Base-by-base conservation (phyloP, 1,284 basidiomycete genomes). In the Earliella scabrosa region DNA sequence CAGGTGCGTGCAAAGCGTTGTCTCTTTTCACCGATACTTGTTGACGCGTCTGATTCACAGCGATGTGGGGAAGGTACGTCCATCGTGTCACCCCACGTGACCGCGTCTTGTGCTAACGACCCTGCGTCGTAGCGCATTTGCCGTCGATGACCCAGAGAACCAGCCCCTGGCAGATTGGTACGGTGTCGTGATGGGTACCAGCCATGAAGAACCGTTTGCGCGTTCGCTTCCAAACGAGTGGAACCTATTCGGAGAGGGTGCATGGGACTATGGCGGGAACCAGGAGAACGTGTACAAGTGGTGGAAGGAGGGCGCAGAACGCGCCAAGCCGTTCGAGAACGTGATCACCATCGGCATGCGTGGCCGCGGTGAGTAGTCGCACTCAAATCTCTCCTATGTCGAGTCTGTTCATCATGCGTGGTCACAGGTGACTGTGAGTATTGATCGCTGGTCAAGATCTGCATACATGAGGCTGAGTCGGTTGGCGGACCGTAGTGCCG, bases 181-280 rank as follows among this genome's bases (percentile, higher is more conserved):
- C 70, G 88, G 88, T 21, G 77, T 90, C 48, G 86, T 86, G 24
- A 90, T 89, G 83, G 86, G 80, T 32, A 87, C 84, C 16, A 85
- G 82, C 65, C 85, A 87, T 61, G 80, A 87, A 68, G 84, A 87
- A 64, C 85, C 85, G 6, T 83, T 86, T 79, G 82, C 82, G 79
- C 82, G 83, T 31, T 81, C 82, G 21, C 82, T 79, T 2, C 85
- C 84, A 0, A 78, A 79, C 47, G 86, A 88, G 63, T 88, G 83
- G 77, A 73, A 67, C 55, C 67, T 82, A 2, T 82, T 82, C 63
- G 82, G 78, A 2, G 68, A 67, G 2, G 86, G 87, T 1, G 65
- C 75, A 1, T 90, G 86, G 86, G 81, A 89, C 66, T 88, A 86
- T 63, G 73, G 69, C 3, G 74, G 67, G 7, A 86, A 86, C 65